These are phyloP conservation scores for Penicillium canariense DNA, from an alignment of 495 filamentous ascomycete species.

Conservation along the genomic window DNA sequence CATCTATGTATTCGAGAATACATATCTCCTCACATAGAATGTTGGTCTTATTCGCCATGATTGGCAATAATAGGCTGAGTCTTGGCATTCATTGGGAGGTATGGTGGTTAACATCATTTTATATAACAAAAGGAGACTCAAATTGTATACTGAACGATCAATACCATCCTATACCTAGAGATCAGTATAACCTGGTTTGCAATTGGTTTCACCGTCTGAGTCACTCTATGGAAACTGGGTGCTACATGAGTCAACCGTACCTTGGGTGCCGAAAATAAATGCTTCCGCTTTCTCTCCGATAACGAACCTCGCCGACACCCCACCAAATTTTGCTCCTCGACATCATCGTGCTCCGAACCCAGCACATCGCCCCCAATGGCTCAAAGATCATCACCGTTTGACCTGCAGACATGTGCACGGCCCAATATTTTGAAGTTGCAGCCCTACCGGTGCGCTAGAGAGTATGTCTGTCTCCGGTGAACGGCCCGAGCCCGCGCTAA, in stretches of 20 bases:
- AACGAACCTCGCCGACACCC: conserved; percentile 23
- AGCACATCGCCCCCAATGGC: conserved; percentile 35
- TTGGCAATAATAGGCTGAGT: not conserved
- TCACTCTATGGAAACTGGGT: not conserved
- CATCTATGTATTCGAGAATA: conserved; percentile 16
- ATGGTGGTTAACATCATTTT: not conserved
- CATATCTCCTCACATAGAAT: conserved; percentile 9
- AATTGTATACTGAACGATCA: too few relatives aligned
- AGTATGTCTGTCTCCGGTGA: conserved; percentile 51
- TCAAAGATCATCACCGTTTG: conserved; percentile 54
- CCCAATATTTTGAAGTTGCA: conserved; percentile 79
- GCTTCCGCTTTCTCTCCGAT: conserved; percentile 19
- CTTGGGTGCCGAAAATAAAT: not conserved
- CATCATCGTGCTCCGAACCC: conserved; percentile 1
- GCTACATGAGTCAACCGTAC: conserved; percentile 3
- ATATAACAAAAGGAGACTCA: not conserved
- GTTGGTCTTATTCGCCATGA: not conserved
- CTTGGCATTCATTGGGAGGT: not conserved
- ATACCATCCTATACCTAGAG: too few relatives aligned
- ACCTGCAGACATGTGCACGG: conserved; percentile 76
- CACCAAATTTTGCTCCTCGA: conserved; percentile 18
- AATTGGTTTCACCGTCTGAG: conserved; percentile 2
- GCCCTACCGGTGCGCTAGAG: conserved; percentile 81
- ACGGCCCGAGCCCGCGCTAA: conserved; percentile 30
- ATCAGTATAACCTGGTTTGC: too few relatives aligned